Evolutionary conservation across 257 asterid species (phyloP), one percentile per base, ranked within the genome.

Genomic region (Ligustrum vulgare): DNA sequence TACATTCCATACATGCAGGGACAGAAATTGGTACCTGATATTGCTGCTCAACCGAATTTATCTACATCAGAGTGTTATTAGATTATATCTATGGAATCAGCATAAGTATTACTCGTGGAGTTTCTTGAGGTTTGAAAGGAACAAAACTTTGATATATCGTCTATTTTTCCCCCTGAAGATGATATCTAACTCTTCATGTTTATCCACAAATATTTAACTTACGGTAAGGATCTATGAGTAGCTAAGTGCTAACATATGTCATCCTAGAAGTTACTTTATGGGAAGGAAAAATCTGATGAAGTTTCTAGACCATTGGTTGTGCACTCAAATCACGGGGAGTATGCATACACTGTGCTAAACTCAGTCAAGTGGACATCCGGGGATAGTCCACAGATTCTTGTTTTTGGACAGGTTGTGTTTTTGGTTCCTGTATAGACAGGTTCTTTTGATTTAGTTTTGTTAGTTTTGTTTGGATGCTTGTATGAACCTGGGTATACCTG

Each of bases 311-410:
- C 31, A 28, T 28, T 28, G 98, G 91, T 94, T 34, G 82, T 92
- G 97, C 95, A 85, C 74, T 66, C 90, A 33, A 89, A 86, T 75
- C 95, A 94, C 33, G 97, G 91, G 45, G 93, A 86, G 72, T 84
- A 85, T 79, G 77, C 86, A 63, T 86, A 79, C 70, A 54, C 78
- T 5, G 98, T 92, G 81, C 84, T 94, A 67, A 94, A 91, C 79
- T 83, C 91, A 41, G 83, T 87, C 74, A 84, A 83, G 36, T 94
- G 98, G 98, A 86, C 85, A 12, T 75, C 70, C 78, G 85, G 71
- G 49, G 74, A 78, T 83, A 66, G 88, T 71, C 97, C 98, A 70
- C 77, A 28, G 31, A 28, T 28, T 28, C 31, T 28, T 28, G 31
- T 28, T 28, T 28, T 28, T 28, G 31, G 31, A 28, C 31, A 28